Percentiles rank a stretch among this genome's conserved stretches.
These are phyloP conservation scores for Xerocomus nothofagi DNA, from an alignment of 1,284 basidiomycete species.

Conservation along the genomic window DNA sequence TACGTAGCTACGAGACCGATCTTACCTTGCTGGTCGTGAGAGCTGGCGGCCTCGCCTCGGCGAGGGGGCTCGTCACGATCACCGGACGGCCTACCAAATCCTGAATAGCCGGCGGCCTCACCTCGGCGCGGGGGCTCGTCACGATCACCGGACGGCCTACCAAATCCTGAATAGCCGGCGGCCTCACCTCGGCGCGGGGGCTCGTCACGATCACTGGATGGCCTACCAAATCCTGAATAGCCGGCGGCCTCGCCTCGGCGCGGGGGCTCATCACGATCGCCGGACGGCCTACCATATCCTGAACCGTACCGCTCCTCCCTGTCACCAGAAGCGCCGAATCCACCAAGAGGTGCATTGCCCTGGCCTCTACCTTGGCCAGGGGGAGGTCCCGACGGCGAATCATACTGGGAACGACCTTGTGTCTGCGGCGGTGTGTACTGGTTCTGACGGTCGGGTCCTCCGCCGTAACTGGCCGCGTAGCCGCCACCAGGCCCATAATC, in stretches of 20 bases:
- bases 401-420: slow-evolving; percentile 15
- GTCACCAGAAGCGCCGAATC: slow-evolving; percentile 14
- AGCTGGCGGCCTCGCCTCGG: slow-evolving; percentile 26
- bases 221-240: slow-evolving; percentile 21
- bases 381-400: slow-evolving; percentile 2
- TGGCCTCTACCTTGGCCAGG: slow-evolving; percentile 2
- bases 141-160: not conserved
- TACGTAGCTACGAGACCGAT: slow-evolving; percentile 4
- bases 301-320: slow-evolving; percentile 11
- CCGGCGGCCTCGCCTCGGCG: slow-evolving; percentile 21
- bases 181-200: slow-evolving; percentile 21
- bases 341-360: slow-evolving; percentile 26
- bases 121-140: slow-evolving; percentile 16
- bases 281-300: slow-evolving; percentile 7
- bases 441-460: slow-evolving; percentile 8
- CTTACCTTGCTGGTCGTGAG: slow-evolving; percentile 17
- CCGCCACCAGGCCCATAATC: slow-evolving; percentile 6
- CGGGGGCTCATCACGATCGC: slow-evolving; percentile 1
- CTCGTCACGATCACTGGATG: not conserved
- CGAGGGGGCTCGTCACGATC: slow-evolving; percentile 5
- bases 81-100: too few relatives aligned
- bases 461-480: slow-evolving; percentile 2
- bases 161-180: too few relatives aligned
- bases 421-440: slow-evolving; percentile 14
- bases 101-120: slow-evolving; percentile 24